Evolutionary conservation across 257 asterid genomes (phyloP), one percentile per base, ranked within the genome.

Genomic region (Nemophila menziesii): DNA sequence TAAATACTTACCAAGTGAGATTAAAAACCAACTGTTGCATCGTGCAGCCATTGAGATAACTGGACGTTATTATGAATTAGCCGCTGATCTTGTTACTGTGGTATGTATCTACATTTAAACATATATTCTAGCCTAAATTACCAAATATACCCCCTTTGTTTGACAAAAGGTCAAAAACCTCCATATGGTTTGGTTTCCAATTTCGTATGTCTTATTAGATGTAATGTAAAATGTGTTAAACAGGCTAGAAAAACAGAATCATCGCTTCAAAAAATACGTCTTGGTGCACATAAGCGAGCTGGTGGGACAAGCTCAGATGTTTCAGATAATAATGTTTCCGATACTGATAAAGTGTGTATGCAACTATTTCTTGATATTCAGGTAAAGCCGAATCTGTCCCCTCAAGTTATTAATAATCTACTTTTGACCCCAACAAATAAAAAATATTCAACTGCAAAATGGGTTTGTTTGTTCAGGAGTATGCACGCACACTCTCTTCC

Each of bases 261-360:
- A 39, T 90, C 98, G 4, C 96, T 90, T 51, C 98, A 84, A 66
- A 90, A 82, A 67, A 79, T 90, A 63, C 94, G 98, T 23, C 49
- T 74, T 61, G 93, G 94, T 5, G 98, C 96, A 36, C 96, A 90
- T 67, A 79, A 79, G 51, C 75, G 98, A 53, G 85, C 82, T 37
- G n/a, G n/a, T n/a, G 98, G 94, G 62, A 95, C 93, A 10, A 90
- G 92, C 70, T 76, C 94, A 50, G 98, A 90, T 46, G 93, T 90
- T 18, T 69, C 92, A 0, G 98, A 81, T 63, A 62, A 72, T 51
- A 79, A 75, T 52, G 77, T 90, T 22, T 90, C 96, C 18, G 96
- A 87, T 48, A 75, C 92, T 14, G 98, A 85, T 71, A 90, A 90
- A 69, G 65, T 90, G 20, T 79, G 96, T 41, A 85, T 85, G 98